These are phyloP conservation scores for Phialophora expanda DNA, from an alignment of 2,329 filamentous ascomycete species.

Conservation along the genomic window DNA sequence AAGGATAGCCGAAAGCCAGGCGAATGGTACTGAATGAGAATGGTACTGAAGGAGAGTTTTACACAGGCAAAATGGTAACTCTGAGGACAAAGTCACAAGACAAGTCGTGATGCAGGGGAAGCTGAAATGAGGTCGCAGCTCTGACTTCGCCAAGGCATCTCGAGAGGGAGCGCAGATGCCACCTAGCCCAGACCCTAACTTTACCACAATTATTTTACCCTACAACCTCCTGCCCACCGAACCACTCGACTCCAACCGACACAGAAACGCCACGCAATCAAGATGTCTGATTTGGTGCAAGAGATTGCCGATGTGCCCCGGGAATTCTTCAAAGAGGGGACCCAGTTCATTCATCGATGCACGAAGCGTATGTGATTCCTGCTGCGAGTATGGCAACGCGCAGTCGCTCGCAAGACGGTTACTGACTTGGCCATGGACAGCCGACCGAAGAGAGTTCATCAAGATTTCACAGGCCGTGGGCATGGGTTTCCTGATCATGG, in stretches of 20 bases:
- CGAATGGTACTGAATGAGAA: background rate
- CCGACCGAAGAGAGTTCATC: slow-evolving; percentile 64
- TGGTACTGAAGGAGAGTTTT: background rate
- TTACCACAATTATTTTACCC: background rate
- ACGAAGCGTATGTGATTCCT: slow-evolving; percentile 52
- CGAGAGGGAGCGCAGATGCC: background rate
- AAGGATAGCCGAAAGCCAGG: background rate
- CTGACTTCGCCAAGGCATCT: slow-evolving; percentile 2
- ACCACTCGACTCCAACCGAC: background rate
- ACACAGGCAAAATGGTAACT: background rate
- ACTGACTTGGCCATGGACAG: slow-evolving; percentile 43
- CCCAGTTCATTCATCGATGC: slow-evolving; percentile 56
- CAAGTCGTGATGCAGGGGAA: background rate
- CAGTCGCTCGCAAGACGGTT: background rate
- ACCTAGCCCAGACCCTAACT: background rate
- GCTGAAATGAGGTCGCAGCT: slow-evolving; percentile 4
- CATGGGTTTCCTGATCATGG: slow-evolving; percentile 66
- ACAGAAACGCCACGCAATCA: slow-evolving; percentile 14
- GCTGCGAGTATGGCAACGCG: slow-evolving; percentile 13
- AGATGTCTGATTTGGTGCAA: slow-evolving; percentile 64
- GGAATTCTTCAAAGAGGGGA: slow-evolving; percentile 59
- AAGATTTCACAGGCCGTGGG: slow-evolving; percentile 66
- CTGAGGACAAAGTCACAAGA: background rate
- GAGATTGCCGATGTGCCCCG: slow-evolving; percentile 64
- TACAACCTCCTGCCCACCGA: background rate